Conservation (phyloP, 2,329 filamentous ascomycete species). For the Talaromyces marneffei region DNA sequence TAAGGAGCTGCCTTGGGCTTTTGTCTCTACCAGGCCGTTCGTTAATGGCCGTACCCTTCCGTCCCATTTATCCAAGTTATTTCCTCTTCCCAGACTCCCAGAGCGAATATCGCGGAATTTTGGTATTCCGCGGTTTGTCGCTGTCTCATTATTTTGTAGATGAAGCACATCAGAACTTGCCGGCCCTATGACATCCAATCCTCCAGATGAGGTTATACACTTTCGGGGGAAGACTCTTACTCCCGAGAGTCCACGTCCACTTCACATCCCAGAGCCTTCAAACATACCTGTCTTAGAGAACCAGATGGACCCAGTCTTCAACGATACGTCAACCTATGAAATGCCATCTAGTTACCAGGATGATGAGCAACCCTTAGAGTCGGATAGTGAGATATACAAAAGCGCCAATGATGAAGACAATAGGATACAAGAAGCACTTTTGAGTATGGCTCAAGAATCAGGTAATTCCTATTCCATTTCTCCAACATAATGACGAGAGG, state of each 20-base stretch:
- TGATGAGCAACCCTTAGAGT: conserved; percentile 14
- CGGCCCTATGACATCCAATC: conserved; percentile 52
- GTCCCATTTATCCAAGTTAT: background rate
- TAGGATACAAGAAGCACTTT: background rate
- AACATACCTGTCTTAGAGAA: conserved; percentile 65
- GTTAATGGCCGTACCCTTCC: conserved; percentile 1
- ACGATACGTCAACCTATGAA: conserved; percentile 57
- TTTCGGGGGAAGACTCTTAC: conserved; percentile 61
- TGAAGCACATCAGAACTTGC: conserved; percentile 34
- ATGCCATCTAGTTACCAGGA: conserved; percentile 32
- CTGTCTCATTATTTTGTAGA: conserved; percentile 28
- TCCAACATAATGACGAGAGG: background rate
- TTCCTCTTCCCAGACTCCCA: background rate
- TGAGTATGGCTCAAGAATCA: background rate
- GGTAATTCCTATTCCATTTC: conserved; percentile 7
- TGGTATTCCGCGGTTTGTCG: conserved; percentile 14
- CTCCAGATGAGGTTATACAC: conserved; percentile 47
- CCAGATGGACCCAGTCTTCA: conserved; percentile 66
- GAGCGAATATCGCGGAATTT: conserved; percentile 15
- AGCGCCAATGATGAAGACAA: background rate
- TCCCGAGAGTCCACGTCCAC: conserved; percentile 64
- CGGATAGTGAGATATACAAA: conserved; percentile 6
- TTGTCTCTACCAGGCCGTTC: background rate
- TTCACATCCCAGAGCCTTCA: conserved; percentile 62
- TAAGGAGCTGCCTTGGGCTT: background rate